Percentiles rank a stretch among this genome's conserved stretches.
Conservation (phyloP, 2,329 filamentous ascomycete species). For the Hypocreales sp. region DNA sequence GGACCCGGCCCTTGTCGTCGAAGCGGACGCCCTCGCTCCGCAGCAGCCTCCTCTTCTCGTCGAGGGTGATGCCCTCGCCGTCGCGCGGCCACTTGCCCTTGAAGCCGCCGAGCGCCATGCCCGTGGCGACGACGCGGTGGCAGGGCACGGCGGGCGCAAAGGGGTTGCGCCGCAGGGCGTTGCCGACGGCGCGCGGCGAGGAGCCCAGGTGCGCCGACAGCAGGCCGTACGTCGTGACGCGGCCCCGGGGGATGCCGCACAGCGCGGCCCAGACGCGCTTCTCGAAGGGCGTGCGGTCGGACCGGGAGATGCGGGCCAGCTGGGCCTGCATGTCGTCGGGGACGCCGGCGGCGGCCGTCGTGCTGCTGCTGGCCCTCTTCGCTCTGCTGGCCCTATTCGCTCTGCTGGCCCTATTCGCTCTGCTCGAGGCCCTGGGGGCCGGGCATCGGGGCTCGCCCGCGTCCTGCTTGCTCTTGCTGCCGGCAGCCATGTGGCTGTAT, state of each 20-base stretch:
- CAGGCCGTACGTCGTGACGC: slow-evolving; percentile 63
- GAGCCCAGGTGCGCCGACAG: slow-evolving; percentile 53
- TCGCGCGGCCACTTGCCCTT: slow-evolving; percentile 48
- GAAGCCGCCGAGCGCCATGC: slow-evolving; percentile 57
- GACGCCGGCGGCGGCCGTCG: slow-evolving; percentile 1
- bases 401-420: neutral
- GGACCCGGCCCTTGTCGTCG: slow-evolving; percentile 40
- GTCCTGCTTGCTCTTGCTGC: slow-evolving; percentile 4
- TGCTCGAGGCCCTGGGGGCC: neutral
- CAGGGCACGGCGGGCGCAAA: slow-evolving; percentile 74
- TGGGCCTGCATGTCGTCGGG: slow-evolving; percentile 18
- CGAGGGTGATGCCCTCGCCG: slow-evolving; percentile 45
- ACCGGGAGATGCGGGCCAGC: slow-evolving; percentile 27
- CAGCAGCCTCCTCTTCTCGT: slow-evolving; percentile 48
- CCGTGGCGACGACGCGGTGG: slow-evolving; percentile 63
- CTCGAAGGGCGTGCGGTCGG: slow-evolving; percentile 36
- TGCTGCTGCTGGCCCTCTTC: slow-evolving; percentile 1
- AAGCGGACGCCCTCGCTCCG: slow-evolving; percentile 49
- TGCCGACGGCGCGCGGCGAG: slow-evolving; percentile 63
- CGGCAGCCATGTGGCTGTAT: slow-evolving; percentile 1
- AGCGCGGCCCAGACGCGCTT: slow-evolving; percentile 55
- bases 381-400: neutral
- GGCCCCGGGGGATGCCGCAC: slow-evolving; percentile 60
- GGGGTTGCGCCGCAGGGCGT: slow-evolving; percentile 62
- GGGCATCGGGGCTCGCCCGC: neutral